Evolutionary conservation across 495 filamentous ascomycete species (phyloP).

Genomic region (Penicillium psychrofluorescens): DNA sequence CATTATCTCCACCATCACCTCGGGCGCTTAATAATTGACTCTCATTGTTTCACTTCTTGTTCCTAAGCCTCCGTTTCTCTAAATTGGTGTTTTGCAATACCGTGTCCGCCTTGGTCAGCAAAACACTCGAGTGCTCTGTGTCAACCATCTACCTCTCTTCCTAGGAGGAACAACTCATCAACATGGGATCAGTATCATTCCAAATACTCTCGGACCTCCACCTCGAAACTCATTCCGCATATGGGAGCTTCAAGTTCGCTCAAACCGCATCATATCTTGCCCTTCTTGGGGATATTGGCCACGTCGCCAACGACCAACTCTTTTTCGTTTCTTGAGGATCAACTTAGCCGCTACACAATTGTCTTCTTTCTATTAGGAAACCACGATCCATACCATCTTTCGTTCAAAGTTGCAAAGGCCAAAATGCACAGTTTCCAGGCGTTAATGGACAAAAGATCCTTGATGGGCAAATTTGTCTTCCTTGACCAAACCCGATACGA

Average conservation of each 20-base stretch:
- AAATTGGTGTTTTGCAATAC: no score
- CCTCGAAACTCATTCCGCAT: conserved; percentile 4
- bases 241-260: conserved; percentile 1
- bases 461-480: neutral
- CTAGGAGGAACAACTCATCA: no score
- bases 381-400: conserved; percentile 6
- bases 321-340: conserved; percentile 1
- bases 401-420: neutral
- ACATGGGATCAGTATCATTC: no score
- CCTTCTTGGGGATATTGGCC: conserved; percentile 4
- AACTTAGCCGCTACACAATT: neutral
- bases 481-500: conserved; percentile 12
- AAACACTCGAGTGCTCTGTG: no score
- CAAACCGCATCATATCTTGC: conserved; percentile 4
- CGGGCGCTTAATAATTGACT: no score
- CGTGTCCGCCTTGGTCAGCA: no score
- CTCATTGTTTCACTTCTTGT: no score
- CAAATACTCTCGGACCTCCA: conserved; percentile 5
- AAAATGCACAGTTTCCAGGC: neutral
- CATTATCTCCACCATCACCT: no score
- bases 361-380: conserved; percentile 4
- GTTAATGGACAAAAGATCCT: neutral
- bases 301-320: neutral
- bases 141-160: no score
- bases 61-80: no score